Percentiles rank a stretch among this genome's conserved stretches.
Evolutionary conservation across 2,329 filamentous ascomycete species (phyloP).

Genomic region (Fusarium irregulare): DNA sequence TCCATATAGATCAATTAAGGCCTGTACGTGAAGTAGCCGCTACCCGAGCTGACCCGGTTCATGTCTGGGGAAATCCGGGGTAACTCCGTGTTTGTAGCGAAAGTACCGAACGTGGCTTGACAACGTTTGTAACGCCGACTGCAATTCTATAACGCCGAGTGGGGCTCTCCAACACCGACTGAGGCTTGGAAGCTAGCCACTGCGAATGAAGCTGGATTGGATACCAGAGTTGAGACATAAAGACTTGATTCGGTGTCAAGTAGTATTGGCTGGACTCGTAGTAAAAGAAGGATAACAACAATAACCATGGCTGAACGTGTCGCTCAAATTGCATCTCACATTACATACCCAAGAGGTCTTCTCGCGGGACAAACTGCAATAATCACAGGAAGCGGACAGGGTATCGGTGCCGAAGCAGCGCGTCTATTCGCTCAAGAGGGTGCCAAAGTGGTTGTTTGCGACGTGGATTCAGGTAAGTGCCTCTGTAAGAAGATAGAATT

Average conservation of each 20-base stretch:
- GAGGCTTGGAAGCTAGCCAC: not conserved
- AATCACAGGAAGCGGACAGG: not conserved
- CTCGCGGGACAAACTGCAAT: not conserved
- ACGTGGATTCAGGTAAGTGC: not conserved
- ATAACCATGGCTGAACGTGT: not conserved
- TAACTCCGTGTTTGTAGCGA: not conserved
- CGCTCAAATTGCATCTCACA: conserved; percentile 1
- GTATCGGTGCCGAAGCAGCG: not conserved
- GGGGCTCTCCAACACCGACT: not conserved
- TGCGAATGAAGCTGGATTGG: not conserved
- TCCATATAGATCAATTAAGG: not conserved
- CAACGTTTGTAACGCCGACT: not conserved
- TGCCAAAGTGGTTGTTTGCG: not conserved
- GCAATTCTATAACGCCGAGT: not conserved
- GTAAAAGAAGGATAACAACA: not conserved
- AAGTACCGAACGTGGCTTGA: not conserved
- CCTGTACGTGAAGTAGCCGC: not conserved
- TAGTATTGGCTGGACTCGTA: rapidly evolving
- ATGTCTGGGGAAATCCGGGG: not conserved
- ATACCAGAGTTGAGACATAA: not conserved
- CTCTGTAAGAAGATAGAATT: not conserved
- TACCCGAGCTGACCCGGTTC: too few species aligned
- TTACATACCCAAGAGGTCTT: not conserved
- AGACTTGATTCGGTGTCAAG: not conserved
- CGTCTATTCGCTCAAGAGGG: not conserved